A percentile compares a stretch with the other conserved stretches of the same genome.
Evolutionary conservation across 805 yeast species (phyloP).

Genomic region (Wickerhamomyces ciferrii): DNA sequence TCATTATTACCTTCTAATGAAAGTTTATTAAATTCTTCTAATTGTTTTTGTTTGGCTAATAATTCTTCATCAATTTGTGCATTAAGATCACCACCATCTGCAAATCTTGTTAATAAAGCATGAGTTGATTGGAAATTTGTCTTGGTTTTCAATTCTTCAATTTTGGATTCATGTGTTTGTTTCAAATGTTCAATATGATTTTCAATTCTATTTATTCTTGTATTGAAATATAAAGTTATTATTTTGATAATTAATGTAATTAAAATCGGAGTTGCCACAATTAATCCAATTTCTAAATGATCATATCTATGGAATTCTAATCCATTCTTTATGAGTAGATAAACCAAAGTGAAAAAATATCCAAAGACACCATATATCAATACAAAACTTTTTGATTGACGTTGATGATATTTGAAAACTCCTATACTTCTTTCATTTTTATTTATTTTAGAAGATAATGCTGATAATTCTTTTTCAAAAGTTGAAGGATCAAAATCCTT

Average conservation of each 20-base stretch:
- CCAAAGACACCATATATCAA: conserved; percentile 7
- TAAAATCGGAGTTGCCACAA: conserved; percentile 3
- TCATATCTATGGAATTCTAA: background rate
- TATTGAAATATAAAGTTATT: background rate
- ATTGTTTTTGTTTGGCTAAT: conserved; percentile 29
- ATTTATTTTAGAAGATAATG: conserved; percentile 30
- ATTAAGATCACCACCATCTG: conserved; percentile 44
- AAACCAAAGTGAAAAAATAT: conserved; percentile 1
- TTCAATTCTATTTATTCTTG: conserved; percentile 5
- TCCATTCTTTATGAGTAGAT: background rate
- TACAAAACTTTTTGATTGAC: conserved; percentile 2
- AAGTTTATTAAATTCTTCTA: conserved; percentile 30
- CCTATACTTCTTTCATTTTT: conserved; percentile 21
- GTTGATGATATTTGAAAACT: conserved; percentile 6
- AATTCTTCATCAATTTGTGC: conserved; percentile 39
- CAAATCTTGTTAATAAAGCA: conserved; percentile 63
- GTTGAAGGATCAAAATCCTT: conserved; percentile 34
- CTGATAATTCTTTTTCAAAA: conserved; percentile 38
- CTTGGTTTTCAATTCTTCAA: conserved; percentile 62
- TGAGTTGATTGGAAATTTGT: conserved; percentile 76
- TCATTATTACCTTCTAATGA: conserved; percentile 19
- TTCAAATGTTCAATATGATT: conserved; percentile 27
- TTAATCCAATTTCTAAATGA: background rate
- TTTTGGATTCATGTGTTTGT: conserved; percentile 44
- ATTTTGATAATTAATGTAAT: background rate